Evolutionary conservation across 1,139 yeast species (phyloP), one percentile per base, ranked within the genome.

Genomic region (Candida pseudocylindracea): DNA sequence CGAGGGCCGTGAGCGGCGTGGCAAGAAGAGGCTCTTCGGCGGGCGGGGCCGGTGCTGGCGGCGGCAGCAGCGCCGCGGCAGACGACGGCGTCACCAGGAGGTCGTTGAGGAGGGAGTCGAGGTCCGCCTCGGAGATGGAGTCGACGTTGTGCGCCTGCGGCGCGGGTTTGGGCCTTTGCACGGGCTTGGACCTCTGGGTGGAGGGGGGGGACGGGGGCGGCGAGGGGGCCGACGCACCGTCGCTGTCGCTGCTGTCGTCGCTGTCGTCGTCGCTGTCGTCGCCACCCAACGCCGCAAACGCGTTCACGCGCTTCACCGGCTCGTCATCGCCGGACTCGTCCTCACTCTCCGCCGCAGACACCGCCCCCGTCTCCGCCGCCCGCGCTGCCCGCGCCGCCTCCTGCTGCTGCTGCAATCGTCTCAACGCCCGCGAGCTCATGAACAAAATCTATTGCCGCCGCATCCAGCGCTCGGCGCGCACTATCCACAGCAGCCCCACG

Each of bases 1-100:
- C 92, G 31, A 81, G 56, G 38, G 72, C 67, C 36, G 63, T 66
- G 4, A 61, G 20, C 20, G 48, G 31, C 67, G 57, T 2, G 45
- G 46, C 7, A 72, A 48, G 10, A 60, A 55, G 30, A 65, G 49
- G 6, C 54, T 51, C 29, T 57, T 38, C 26, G 60, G 53, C 33
- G 46, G 46, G 35, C 45, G 52, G 35, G 63, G 53, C 43, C 63
- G 52, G 27, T 50, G 43, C 12, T 7, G 39, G 36, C 2, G 39
- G 10, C n/a, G 33, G 24, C 20, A n/a, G n/a, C n/a, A n/a, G n/a
- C n/a, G n/a, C n/a, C n/a, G n/a, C n/a, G n/a, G n/a, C n/a, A n/a
- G n/a, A n/a, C n/a, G 20, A 4, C 6, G 10, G 28, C 26, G 25
- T n/a, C 8, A n/a, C 20, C 15, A 4, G 31, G 12, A 5, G 31